phyloP scores from a whole-genome alignment of 2,329 filamentous ascomycete genomes.

The Colletotrichum sublineola region DNA sequence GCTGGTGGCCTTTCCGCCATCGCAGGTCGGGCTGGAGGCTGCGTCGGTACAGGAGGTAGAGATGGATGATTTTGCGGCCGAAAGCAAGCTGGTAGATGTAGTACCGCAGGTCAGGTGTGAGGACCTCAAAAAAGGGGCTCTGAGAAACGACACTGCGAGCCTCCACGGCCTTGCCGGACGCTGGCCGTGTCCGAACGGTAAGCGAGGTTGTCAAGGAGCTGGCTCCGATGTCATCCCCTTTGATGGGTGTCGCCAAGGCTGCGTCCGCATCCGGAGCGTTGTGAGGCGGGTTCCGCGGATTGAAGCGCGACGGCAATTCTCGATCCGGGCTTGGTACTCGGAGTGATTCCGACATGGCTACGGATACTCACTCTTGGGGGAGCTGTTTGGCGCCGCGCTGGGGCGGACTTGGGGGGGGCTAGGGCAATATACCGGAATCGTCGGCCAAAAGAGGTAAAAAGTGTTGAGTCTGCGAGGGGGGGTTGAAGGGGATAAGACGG shows the following conservation, averaged over 20 bases:
- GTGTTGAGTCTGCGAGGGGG: not conserved
- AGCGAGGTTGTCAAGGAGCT: conserved; percentile 2
- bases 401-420: not conserved
- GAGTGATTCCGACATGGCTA: conserved; percentile 27
- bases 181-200: conserved; percentile 12
- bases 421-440: not conserved
- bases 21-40: conserved; percentile 37
- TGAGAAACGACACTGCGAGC: not conserved
- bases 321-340: conserved; percentile 22
- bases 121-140: conserved; percentile 39
- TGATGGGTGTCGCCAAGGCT: conserved; percentile 25
- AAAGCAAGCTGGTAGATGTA: conserved; percentile 42
- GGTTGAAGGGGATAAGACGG: not conserved
- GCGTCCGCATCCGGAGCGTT: conserved; percentile 37
- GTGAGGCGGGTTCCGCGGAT: conserved; percentile 31
- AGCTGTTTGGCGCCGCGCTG: conserved; percentile 7
- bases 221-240: not conserved
- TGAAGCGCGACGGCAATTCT: conserved; percentile 7
- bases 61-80: conserved; percentile 35
- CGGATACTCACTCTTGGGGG: not conserved
- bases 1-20: conserved; percentile 41
- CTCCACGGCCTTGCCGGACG: not conserved
- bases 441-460: not conserved
- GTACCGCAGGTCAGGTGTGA: conserved; percentile 39
- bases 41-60: conserved; percentile 41